These are phyloP conservation scores for Rhodotorula diobovata DNA, from an alignment of 768 basidiomycete genomes.

Conservation along the genomic window DNA sequence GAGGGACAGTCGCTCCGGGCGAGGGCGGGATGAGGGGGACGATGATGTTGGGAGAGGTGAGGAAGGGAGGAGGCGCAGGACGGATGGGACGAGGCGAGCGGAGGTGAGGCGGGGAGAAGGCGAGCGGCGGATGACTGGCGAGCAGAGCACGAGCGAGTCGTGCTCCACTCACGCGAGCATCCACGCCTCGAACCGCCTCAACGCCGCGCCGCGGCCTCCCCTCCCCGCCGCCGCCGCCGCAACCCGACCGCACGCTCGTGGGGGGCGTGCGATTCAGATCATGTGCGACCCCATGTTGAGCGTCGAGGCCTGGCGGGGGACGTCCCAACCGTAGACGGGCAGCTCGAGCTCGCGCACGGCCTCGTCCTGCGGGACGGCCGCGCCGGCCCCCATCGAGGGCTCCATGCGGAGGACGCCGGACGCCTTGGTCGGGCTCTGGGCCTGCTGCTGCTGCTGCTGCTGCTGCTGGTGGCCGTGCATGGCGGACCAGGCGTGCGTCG, in stretches of 20 bases:
- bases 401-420: background rate
- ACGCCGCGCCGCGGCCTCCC: background rate
- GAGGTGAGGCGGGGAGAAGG: background rate
- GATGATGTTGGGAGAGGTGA: no score
- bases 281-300: slow-evolving; percentile 18
- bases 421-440: background rate
- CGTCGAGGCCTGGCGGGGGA: slow-evolving; percentile 12
- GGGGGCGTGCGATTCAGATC: slow-evolving; percentile 8
- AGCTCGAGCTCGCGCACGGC: background rate
- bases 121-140: background rate
- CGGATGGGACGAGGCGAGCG: no score
- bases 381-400: background rate
- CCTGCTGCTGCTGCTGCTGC: no score
- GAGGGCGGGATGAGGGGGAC: no score
- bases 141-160: background rate
- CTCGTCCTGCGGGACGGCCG: background rate
- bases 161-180: background rate
- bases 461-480: background rate
- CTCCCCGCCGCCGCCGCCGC: background rate
- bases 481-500: background rate
- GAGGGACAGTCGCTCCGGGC: no score
- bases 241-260: background rate
- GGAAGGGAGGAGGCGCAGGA: no score
- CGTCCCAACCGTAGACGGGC: slow-evolving; percentile 25
- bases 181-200: slow-evolving; percentile 13